Conservation (phyloP, 2,329 filamentous ascomycete genomes). For the Ophiostoma himal-ulmi region DNA sequence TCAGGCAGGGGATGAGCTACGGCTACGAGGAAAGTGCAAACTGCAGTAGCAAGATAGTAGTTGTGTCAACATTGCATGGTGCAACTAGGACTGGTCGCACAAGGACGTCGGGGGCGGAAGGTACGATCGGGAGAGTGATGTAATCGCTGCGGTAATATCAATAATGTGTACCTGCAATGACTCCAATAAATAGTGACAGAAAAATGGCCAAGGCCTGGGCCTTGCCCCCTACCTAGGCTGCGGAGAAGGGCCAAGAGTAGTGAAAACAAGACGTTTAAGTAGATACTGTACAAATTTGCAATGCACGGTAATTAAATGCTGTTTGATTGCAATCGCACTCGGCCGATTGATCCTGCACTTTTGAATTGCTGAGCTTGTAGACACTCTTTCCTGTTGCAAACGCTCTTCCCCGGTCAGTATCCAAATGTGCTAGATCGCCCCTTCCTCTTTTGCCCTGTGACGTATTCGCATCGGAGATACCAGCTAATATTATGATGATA, state of each 20-base stretch:
- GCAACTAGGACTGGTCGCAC: neutral
- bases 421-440: neutral
- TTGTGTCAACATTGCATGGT: neutral
- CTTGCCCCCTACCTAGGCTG: neutral
- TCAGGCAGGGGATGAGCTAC: no score
- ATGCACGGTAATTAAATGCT: neutral
- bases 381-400: no score
- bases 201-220: conserved; percentile 1
- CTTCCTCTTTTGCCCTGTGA: neutral
- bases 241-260: conserved; percentile 3
- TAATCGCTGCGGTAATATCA: neutral
- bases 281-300: neutral
- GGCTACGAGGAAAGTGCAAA: no score
- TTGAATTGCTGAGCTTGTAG: no score
- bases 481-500: neutral
- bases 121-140: neutral
- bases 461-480: neutral
- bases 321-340: neutral
- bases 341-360: neutral
- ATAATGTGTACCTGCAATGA: neutral
- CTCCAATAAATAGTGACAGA: neutral
- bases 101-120: neutral
- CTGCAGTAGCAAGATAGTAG: neutral
- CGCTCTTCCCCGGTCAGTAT: no score
- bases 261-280: neutral